phyloP scores from a whole-genome alignment of 176 grass and related monocot species.

The Poa annua region DNA sequence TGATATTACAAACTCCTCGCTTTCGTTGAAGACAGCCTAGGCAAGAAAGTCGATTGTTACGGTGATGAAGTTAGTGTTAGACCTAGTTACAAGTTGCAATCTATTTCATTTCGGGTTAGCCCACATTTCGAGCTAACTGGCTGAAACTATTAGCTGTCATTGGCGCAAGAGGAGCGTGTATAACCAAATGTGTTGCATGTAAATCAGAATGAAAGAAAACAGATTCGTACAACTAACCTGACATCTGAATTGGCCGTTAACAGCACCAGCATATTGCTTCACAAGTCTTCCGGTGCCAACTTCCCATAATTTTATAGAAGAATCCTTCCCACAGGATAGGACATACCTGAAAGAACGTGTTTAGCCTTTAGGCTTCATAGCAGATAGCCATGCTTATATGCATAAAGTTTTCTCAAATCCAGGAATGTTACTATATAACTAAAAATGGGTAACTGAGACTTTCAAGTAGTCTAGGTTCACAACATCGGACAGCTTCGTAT shows the following conservation, averaged over 20 bases:
- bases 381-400: slow-evolving; percentile 15
- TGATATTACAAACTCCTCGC: slow-evolving; percentile 83
- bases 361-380: not conserved
- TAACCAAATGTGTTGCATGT: slow-evolving; percentile 9
- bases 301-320: slow-evolving; percentile 88
- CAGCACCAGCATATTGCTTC: slow-evolving; percentile 82
- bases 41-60: slow-evolving; percentile 25
- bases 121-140: not conserved
- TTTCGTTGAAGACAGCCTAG: slow-evolving; percentile 89
- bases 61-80: not conserved
- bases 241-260: slow-evolving; percentile 69
- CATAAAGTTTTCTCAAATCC: not conserved
- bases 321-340: slow-evolving; percentile 92
- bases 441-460: not conserved
- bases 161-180: not conserved
- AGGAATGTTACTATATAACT: slow-evolving; percentile 28
- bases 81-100: not conserved
- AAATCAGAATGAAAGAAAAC: slow-evolving; percentile 19
- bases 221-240: slow-evolving; percentile 59
- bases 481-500: not conserved
- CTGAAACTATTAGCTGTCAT: not conserved
- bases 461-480: not conserved
- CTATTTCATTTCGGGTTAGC: not conserved
- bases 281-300: slow-evolving; percentile 82
- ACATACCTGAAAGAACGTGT: slow-evolving; percentile 67